These are phyloP conservation scores for Clavispora asparagi DNA, from an alignment of 805 yeast genomes.

Conservation along the genomic window DNA sequence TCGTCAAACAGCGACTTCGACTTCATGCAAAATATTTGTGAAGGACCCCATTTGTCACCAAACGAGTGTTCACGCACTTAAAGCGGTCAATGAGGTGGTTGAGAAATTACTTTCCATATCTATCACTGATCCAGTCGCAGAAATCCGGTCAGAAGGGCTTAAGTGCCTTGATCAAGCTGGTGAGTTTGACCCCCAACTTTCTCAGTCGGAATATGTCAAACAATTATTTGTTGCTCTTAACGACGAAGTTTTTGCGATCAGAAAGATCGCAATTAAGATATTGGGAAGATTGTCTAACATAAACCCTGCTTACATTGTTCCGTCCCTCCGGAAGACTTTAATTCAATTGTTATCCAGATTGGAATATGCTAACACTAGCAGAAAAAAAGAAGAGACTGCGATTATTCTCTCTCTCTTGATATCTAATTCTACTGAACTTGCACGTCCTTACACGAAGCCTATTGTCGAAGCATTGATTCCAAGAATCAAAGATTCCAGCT, in stretches of 20 bases:
- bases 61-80: constrained; percentile 72
- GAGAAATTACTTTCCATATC: constrained; percentile 76
- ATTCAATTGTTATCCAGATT: constrained; percentile 81
- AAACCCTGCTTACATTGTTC: constrained; percentile 94
- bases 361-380: constrained; percentile 71
- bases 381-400: constrained; percentile 84
- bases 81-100: constrained; percentile 79
- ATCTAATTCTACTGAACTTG: constrained; percentile 71
- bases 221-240: constrained; percentile 82
- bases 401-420: constrained; percentile 67
- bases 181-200: constrained; percentile 82
- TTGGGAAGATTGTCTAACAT: constrained; percentile 80
- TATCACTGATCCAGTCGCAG: constrained; percentile 83
- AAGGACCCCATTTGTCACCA: constrained; percentile 82
- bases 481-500: constrained; percentile 62
- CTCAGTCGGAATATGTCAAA: constrained; percentile 89
- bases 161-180: constrained; percentile 56
- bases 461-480: constrained; percentile 82
- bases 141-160: constrained; percentile 76
- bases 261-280: constrained; percentile 70
- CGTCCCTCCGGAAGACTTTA: constrained; percentile 80
- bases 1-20: constrained; percentile 76
- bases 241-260: constrained; percentile 82
- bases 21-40: constrained; percentile 71
- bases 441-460: constrained; percentile 87